Evolutionary conservation across 2,329 filamentous ascomycete species (phyloP), one percentile per base, ranked within the genome.

Genomic region (Alternaria atra): DNA sequence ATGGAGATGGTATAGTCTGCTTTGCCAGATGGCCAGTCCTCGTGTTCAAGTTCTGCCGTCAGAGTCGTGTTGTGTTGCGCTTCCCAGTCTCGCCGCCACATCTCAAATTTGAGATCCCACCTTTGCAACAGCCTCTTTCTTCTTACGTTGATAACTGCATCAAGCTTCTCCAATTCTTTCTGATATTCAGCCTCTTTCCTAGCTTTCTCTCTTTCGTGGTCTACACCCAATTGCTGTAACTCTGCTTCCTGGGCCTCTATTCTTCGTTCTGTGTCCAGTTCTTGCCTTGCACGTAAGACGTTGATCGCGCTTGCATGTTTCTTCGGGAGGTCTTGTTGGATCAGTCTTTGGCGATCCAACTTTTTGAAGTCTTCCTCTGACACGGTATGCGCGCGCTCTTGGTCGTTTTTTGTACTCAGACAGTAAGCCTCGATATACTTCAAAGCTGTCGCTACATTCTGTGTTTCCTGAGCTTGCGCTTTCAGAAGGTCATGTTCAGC

Each of bases 371-470:
- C 81, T 60, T 82, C 78, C 10, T 81, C 80, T 1, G 82, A 83
- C n/a, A 84, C 77, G 1, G 59, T 63, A 27, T 81, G 72, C 17
- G 64, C 46, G 39, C 63, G 57, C n/a, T 73, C 61, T 3, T 63
- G 71, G 30, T 72, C 61, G 5, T 69, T 54, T 23, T 66, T 70
- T 15, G 69, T 74, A 12, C 80, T 81, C 5, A 76, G 75, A 58
- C 82, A 84, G 61, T 83, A 84, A 4, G 81, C 81, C 58, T 82
- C 80, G 76, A 84, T 83, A 60, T 84, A 79, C 60, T 80, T 81
- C 3, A 84, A 67, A 0, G 81, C 82, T 2, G 80, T 83, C 0
- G 77, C 79, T 10, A 77, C 77, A 64, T 83, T 82, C 37, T 79
- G 75, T 12, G 71, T 69, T 61, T 83, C 82, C 27, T 78, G 71